phyloP scores from a whole-genome alignment of 305 asterid genomes.

The Vinca major region DNA sequence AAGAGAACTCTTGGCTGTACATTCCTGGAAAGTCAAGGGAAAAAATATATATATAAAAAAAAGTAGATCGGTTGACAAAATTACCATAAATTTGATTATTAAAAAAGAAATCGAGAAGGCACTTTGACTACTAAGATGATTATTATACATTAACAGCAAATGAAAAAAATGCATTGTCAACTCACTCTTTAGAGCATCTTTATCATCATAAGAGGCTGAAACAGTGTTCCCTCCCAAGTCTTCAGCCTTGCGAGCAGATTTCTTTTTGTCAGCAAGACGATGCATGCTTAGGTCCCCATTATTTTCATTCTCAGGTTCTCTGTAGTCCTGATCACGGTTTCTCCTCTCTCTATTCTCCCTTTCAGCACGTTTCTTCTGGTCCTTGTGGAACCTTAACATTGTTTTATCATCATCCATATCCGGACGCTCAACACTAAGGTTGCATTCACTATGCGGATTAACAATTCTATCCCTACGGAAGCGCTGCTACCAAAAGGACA shows the following conservation, averaged over 20 bases:
- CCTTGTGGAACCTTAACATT: constrained; percentile 46
- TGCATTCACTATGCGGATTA: constrained; percentile 60
- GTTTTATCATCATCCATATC: constrained; percentile 79
- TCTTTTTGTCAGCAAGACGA: constrained; percentile 63
- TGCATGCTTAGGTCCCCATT: constrained; percentile 61
- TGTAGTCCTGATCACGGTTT: constrained; percentile 61
- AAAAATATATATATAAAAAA: constrained; percentile 1
- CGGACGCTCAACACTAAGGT: constrained; percentile 69
- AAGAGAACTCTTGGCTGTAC: constrained; percentile 71
- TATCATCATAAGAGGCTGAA: constrained; percentile 58
- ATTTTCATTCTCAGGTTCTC: constrained; percentile 58
- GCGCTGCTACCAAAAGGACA: constrained; percentile 44
- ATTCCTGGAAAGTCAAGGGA: constrained; percentile 44
- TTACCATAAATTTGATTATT: neutral
- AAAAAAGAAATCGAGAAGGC: neutral
- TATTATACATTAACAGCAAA: constrained; percentile 5
- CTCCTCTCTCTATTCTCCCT: constrained; percentile 72
- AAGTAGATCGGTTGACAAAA: constrained; percentile 1
- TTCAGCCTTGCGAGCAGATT: constrained; percentile 58
- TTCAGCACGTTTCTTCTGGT: constrained; percentile 70
- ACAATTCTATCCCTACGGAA: constrained; percentile 54
- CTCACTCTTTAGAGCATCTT: constrained; percentile 84
- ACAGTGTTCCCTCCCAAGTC: constrained; percentile 57
- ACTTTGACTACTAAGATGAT: neutral
- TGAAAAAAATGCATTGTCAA: constrained; percentile 13